Base-by-base conservation (phyloP, 495 filamentous ascomycete species). In the Neurospora pannonica region DNA sequence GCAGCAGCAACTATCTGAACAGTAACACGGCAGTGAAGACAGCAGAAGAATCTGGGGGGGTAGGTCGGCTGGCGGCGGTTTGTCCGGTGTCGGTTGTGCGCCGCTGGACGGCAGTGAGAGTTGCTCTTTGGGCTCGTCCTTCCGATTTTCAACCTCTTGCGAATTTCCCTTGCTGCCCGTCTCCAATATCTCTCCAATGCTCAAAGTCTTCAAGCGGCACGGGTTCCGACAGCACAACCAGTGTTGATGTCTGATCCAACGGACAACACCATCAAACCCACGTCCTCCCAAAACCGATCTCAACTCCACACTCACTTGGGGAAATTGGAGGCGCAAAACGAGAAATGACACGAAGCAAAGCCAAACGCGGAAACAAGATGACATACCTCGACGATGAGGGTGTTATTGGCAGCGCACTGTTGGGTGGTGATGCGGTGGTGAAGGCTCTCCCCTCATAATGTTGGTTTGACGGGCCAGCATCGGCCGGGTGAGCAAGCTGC, bases 401-500 rank as follows among this genome's bases (percentile, higher is more conserved):
- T 19, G 78, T 70, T 75, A 67, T 8, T 19, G 79, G 69, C 74
- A 78, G 46, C 46, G 79, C 73, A 74, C 75, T 77, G 74, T 80
- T 81, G 74, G 76, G 54, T 69, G 54, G 78, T 42, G 74, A 75
- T 77, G 70, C 71, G 46, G 46, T 72, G 34, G 46, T 38, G n/a
- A 62, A 38, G 19, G 70, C 71, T 71, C 71, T 54, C 38, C 76
- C 76, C 77, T 71, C 76, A 67, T 72, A 80, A 79, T 73, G 77
- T 73, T 74, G 79, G 78, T 81, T 79, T 75, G 81, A 75, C 77
- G 78, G 81, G 77, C 74, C 79, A 77, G 83, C 75, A 77, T 80
- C 79, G 77, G 74, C 78, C 77, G 81, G 82, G 77, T 81, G 81
- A 78, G 81, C 80, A 78, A 82, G 81, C 80, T 85, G 84, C 81